Evolutionary conservation across 2,329 filamentous ascomycete genomes (phyloP).

Genomic region (Apiospora pterosperma): DNA sequence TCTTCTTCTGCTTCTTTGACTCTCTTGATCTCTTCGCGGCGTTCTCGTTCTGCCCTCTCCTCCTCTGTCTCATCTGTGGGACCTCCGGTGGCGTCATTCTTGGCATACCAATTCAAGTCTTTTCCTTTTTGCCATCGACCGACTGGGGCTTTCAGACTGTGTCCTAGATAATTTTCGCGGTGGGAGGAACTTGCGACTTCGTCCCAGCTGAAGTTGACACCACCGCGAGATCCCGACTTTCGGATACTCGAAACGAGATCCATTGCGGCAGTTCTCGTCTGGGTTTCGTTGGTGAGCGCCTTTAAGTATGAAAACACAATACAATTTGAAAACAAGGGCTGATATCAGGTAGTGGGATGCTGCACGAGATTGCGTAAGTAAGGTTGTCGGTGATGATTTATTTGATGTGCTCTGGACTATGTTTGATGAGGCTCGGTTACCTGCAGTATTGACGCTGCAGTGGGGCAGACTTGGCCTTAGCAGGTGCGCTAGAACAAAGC

Average conservation of each 20-base stretch:
- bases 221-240: constrained; percentile 86
- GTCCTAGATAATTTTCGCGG: constrained; percentile 86
- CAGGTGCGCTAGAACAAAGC: neutral
- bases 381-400: neutral
- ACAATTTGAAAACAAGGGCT: neutral
- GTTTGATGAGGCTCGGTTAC: neutral
- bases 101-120: constrained; percentile 63
- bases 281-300: neutral
- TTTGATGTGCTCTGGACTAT: neutral
- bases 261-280: constrained; percentile 49
- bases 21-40: constrained; percentile 73
- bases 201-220: constrained; percentile 95
- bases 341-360: neutral
- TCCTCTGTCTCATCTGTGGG: constrained; percentile 55
- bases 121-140: constrained; percentile 86
- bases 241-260: constrained; percentile 90
- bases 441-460: neutral
- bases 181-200: constrained; percentile 84
- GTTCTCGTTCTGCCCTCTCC: constrained; percentile 55
- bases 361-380: neutral
- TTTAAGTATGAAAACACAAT: no score
- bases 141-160: constrained; percentile 87
- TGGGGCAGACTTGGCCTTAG: neutral
- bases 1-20: constrained; percentile 93
- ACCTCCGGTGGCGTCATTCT: constrained; percentile 42